Percentiles rank a stretch among this genome's conserved stretches.
Conservation (phyloP, 371 early-diverging fungal species). For the Mortierella sp. region DNA sequence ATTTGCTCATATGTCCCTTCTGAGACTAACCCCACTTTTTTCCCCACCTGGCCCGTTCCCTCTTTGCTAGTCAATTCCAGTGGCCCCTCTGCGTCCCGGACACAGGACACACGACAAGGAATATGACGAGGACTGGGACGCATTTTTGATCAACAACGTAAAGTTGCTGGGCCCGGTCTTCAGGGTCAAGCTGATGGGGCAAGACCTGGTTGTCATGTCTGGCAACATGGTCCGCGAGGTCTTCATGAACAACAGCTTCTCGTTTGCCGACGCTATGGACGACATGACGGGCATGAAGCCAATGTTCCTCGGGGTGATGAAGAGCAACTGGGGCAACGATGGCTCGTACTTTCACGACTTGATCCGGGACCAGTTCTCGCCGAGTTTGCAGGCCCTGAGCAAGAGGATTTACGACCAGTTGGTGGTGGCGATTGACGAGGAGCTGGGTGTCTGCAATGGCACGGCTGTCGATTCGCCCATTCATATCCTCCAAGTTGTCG, state of each 20-base stretch:
- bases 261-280: slow-evolving; percentile 16
- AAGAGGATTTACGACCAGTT: slow-evolving; percentile 15
- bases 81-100: slow-evolving; percentile 15
- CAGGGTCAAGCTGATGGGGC: slow-evolving; percentile 11
- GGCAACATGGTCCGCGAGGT: slow-evolving; percentile 40
- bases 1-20: no score
- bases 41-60: no score
- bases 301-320: slow-evolving; percentile 21
- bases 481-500: slow-evolving; percentile 10
- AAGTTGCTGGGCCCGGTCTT: slow-evolving; percentile 12
- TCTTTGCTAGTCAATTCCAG: no score
- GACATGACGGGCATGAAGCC: slow-evolving; percentile 25
- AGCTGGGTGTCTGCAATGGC: slow-evolving; percentile 1
- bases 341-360: slow-evolving; percentile 21
- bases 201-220: slow-evolving; percentile 23
- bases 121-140: slow-evolving; percentile 21
- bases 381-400: slow-evolving; percentile 14
- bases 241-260: slow-evolving; percentile 33
- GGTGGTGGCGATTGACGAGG: not conserved
- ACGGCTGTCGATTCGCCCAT: not conserved
- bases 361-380: slow-evolving; percentile 29
- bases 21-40: no score
- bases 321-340: slow-evolving; percentile 33
- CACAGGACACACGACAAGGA: slow-evolving; percentile 28
- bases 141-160: slow-evolving; percentile 8